A percentile compares a stretch with the other conserved stretches of the same genome.
phyloP scores from a whole-genome alignment of 75 land plant genomes.

The Ceratopteris richardii region DNA sequence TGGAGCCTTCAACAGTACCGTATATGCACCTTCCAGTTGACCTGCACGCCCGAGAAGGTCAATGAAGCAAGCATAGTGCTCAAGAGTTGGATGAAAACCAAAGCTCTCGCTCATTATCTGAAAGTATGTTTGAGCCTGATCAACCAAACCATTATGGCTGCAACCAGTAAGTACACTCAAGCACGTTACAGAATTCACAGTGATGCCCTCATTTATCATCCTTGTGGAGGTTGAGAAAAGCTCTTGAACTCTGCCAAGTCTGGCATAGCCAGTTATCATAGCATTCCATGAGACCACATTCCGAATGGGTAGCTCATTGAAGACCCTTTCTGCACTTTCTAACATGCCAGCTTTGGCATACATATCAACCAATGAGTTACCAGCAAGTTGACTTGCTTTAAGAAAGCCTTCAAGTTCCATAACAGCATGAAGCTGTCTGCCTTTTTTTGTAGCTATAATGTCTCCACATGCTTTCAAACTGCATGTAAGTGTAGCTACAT shows the following conservation, averaged over 20 bases:
- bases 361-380: conserved; percentile 6
- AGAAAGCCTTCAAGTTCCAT: background rate
- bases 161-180: conserved; percentile 14
- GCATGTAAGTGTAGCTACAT: background rate
- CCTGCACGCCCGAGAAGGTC: no score
- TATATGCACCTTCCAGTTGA: no score
- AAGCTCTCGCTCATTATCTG: no score
- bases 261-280: conserved; percentile 14
- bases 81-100: no score
- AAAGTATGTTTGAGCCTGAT: no score
- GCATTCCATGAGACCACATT: conserved; percentile 19
- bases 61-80: no score
- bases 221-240: conserved; percentile 3
- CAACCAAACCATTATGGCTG: background rate
- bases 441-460: background rate
- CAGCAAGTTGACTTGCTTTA: background rate
- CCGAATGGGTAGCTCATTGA: conserved; percentile 5
- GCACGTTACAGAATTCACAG: conserved; percentile 10
- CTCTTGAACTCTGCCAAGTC: conserved; percentile 6
- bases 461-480: background rate
- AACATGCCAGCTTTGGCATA: conserved; percentile 10
- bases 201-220: conserved; percentile 11
- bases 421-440: background rate
- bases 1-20: no score
- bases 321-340: conserved; percentile 4